Evolutionary conservation across 2,329 filamentous ascomycete genomes (phyloP).

Genomic region (Cordyceps cateniannulata): DNA sequence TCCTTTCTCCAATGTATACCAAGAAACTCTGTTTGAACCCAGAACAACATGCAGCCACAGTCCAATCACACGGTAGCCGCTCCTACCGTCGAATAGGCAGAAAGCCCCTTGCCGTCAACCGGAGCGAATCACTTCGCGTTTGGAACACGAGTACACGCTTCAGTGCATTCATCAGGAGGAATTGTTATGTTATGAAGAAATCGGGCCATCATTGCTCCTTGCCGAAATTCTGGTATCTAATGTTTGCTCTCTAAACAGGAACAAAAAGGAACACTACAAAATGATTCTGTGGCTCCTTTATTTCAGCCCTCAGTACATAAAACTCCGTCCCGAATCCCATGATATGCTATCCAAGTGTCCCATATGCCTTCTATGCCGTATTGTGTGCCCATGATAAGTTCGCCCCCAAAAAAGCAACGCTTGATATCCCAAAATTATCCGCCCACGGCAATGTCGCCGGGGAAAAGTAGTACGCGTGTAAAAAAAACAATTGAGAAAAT

Average conservation of each 20-base stretch:
- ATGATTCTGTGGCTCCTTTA: not conserved
- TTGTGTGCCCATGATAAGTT: not conserved
- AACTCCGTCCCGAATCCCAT: constrained; percentile 8
- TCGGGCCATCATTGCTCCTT: not conserved
- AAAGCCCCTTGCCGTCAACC: not conserved
- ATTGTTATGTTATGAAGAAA: not conserved
- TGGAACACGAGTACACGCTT: too few relatives aligned
- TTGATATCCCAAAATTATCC: constrained; percentile 5
- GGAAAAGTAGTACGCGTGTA: not conserved
- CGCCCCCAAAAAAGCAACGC: not conserved
- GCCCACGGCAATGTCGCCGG: not conserved
- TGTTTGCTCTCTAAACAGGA: not conserved
- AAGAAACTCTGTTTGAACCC: not conserved
- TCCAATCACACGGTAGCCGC: not conserved
- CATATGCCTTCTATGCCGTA: not conserved
- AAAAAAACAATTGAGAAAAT: constrained; percentile 4
- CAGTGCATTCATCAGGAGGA: not conserved
- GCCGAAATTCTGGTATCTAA: not conserved
- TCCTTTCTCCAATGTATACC: not conserved
- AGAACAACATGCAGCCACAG: not conserved
- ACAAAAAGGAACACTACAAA: not conserved
- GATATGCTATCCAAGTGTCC: not conserved
- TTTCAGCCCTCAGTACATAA: not conserved
- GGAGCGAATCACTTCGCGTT: not conserved
- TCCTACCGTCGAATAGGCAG: not conserved